Evolutionary conservation across 192 early-diverging fungal species (phyloP), one percentile per base, ranked within the genome.

Genomic region (Lobosporangium transversale): DNA sequence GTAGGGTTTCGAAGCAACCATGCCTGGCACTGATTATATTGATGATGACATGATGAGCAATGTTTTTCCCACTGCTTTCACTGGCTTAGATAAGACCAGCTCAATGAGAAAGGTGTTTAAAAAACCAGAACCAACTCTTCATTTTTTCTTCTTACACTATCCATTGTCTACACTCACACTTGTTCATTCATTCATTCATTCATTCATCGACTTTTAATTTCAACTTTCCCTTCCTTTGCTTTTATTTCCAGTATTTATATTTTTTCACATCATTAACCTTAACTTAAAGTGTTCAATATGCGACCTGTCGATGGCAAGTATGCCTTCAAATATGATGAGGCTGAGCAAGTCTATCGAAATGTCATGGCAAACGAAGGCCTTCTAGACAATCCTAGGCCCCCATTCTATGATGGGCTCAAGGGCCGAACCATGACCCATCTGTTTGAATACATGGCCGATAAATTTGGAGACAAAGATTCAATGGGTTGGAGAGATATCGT

Each of bases 401-500:
- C 80, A 1, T 35, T 68, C 45, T 68, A 78, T 5, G 43, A 43
- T 35, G 40, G 61, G 18, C 43, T 82, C 15, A 66, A 70, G 10
- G 63, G 44, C 0, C n/a, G 52, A 9, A 80, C 83, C 18, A 59
- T 84, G 53, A 57, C 53, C 17, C 73, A 68, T 11, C 53, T 84
- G 12, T 84, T 79, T 67, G 74, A 61, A n/a, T 78, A 61, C 47
- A 69, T 78, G 57, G 64, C 78, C 18, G 49, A 82, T 30, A 54
- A 53, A 24, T 73, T 66, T 26, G 56, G 65, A n/a, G 71, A 73
- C 63, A 81, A 80, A 63, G 70, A 55, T 2, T 66, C 57, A 1
- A 79, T 84, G 75, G 83, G 83, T 21, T 59, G 59, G 58, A 49
- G 83, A 32, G 71, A 82, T 24, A 32, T 84, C 4, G 48, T 84